These are phyloP conservation scores for Hyphopichia burtonii DNA, from an alignment of 1,139 yeast genomes.

Conservation along the genomic window DNA sequence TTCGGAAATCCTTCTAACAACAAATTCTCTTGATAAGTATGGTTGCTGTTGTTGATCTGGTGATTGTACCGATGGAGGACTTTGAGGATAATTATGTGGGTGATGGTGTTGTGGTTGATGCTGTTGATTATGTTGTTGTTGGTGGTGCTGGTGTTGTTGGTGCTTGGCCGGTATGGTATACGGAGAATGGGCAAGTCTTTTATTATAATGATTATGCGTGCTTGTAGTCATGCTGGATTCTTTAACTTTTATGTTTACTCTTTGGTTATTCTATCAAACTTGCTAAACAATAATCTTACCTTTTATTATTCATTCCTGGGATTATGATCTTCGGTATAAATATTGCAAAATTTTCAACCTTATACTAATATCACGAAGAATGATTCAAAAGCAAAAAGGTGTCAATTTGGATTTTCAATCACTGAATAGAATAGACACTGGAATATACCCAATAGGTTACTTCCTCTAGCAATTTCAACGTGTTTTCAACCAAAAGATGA, in stretches of 20 bases:
- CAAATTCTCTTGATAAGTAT: constrained; percentile 66
- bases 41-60: not conserved
- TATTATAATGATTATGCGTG: constrained; percentile 31
- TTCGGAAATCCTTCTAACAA: constrained; percentile 77
- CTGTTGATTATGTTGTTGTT: constrained; percentile 7
- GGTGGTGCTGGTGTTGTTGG: constrained; percentile 19
- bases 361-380: too few relatives aligned
- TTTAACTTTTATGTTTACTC: not conserved
- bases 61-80: not conserved
- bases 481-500: too few relatives aligned
- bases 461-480: too few relatives aligned
- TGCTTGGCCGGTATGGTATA: constrained; percentile 35
- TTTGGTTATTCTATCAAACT: too few relatives aligned
- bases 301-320: too few relatives aligned
- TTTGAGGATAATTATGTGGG: constrained; percentile 2
- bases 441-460: too few relatives aligned
- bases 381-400: too few relatives aligned
- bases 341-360: too few relatives aligned
- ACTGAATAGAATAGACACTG: too few relatives aligned
- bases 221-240: constrained; percentile 21
- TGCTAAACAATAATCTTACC: too few relatives aligned
- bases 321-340: too few relatives aligned
- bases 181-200: constrained; percentile 36
- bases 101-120: constrained; percentile 7
- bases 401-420: too few relatives aligned